Conservation (phyloP, 352 stramenopile species). For the Globisporangium yorkense region DNA sequence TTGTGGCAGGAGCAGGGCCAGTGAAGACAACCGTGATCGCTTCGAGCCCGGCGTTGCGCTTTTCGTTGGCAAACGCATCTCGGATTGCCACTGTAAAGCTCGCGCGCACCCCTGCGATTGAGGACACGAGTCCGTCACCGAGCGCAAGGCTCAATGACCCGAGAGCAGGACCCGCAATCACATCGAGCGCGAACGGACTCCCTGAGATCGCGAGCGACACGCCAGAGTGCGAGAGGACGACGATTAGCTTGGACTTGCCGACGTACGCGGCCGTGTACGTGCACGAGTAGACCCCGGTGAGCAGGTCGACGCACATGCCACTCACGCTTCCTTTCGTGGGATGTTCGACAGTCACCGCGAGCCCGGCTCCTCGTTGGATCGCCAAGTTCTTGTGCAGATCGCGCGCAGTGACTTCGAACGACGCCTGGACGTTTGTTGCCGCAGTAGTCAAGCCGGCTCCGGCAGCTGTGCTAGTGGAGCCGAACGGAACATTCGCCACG, state of each 20-base stretch:
- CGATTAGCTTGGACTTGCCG: constrained; percentile 27
- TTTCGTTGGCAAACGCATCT: constrained; percentile 55
- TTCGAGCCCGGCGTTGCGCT: constrained; percentile 51
- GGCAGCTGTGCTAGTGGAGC: constrained; percentile 31
- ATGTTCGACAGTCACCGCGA: constrained; percentile 36
- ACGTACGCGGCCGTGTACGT: constrained; percentile 50
- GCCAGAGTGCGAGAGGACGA: constrained; percentile 17
- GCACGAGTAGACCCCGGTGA: constrained; percentile 56
- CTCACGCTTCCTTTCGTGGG: constrained; percentile 26
- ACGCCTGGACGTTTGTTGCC: constrained; percentile 49
- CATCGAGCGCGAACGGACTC: constrained; percentile 48
- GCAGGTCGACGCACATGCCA: constrained; percentile 40
- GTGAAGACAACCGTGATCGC: constrained; percentile 28
- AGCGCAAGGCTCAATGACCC: constrained; percentile 34
- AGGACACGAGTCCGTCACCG: constrained; percentile 40
- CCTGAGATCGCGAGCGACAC: constrained; percentile 20
- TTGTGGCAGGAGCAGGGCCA: constrained; percentile 22
- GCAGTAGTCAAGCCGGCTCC: constrained; percentile 30
- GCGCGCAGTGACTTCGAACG: constrained; percentile 50
- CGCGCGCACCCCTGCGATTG: constrained; percentile 37
- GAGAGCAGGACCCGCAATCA: constrained; percentile 42
- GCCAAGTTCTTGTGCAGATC: constrained; percentile 56
- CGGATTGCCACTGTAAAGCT: constrained; percentile 49
- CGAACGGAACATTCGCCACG: constrained; percentile 34
- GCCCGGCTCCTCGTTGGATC: constrained; percentile 25